These are phyloP conservation scores for Colletotrichum zoysiae DNA, from an alignment of 2,329 filamentous ascomycete genomes.

Conservation along the genomic window DNA sequence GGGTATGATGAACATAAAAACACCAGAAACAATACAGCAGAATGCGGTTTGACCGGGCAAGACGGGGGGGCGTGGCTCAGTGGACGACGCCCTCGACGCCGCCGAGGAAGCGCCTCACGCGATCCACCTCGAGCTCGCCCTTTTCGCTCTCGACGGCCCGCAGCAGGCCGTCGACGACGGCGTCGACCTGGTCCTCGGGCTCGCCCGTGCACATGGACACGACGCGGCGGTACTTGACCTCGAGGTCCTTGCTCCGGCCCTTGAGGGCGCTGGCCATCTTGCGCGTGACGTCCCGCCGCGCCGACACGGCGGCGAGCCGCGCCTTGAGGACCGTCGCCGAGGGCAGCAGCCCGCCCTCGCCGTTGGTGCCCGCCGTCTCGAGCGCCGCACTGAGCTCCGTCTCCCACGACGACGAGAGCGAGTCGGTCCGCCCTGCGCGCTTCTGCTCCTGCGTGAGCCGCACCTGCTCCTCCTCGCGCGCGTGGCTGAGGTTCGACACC, in stretches of 20 bases:
- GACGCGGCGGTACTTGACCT: slow-evolving; percentile 88
- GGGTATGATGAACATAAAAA: slow-evolving; percentile 24
- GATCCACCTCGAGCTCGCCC: slow-evolving; percentile 78
- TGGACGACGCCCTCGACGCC: slow-evolving; percentile 77
- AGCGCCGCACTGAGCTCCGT: slow-evolving; percentile 64
- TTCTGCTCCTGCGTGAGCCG: slow-evolving; percentile 58
- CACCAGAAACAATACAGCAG: slow-evolving; percentile 7
- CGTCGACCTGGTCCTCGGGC: slow-evolving; percentile 82
- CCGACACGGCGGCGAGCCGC: slow-evolving; percentile 76
- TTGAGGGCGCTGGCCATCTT: slow-evolving; percentile 79
- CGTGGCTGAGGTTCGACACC: slow-evolving; percentile 81
- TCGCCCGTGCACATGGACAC: slow-evolving; percentile 89
- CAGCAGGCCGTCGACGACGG: slow-evolving; percentile 81
- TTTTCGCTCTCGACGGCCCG: slow-evolving; percentile 91
- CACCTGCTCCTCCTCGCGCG: slow-evolving; percentile 77
- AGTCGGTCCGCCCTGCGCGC: slow-evolving; percentile 55
- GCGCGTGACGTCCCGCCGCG: slow-evolving; percentile 75
- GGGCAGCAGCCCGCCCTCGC: slow-evolving; percentile 64
- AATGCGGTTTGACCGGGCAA: not conserved
- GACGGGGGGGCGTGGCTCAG: slow-evolving; percentile 43
- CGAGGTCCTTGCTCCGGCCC: slow-evolving; percentile 84
- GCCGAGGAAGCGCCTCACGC: slow-evolving; percentile 83
- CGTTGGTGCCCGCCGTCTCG: slow-evolving; percentile 51
- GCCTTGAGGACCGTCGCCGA: slow-evolving; percentile 72
- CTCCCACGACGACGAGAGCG: slow-evolving; percentile 66